Evolutionary conservation across 1,284 basidiomycete species (phyloP).

Genomic region (Austroboletus novae-zelandiae): DNA sequence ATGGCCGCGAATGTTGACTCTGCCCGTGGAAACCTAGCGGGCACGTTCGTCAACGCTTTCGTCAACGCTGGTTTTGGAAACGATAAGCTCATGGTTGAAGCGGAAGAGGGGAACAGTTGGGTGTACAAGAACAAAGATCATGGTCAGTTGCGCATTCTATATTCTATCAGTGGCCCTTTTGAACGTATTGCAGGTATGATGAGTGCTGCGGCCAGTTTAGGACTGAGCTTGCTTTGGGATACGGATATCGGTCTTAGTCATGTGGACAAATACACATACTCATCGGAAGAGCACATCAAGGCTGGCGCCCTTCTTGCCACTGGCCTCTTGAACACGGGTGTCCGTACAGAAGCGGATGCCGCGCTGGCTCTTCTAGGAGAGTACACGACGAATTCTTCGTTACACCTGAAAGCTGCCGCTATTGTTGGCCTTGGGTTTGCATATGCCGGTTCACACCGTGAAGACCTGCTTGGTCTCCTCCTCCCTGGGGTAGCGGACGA

Average conservation of each 20-base stretch:
- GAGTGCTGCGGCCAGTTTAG: slow-evolving; percentile 93
- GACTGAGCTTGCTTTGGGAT: slow-evolving; percentile 94
- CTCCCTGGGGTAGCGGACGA: slow-evolving; percentile 85
- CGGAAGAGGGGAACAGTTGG: slow-evolving; percentile 95
- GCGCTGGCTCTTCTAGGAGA: slow-evolving; percentile 91
- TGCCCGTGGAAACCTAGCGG: slow-evolving; percentile 91
- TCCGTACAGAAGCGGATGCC: slow-evolving; percentile 93
- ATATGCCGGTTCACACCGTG: slow-evolving; percentile 89
- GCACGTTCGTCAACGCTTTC: slow-evolving; percentile 98
- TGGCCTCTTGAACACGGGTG: slow-evolving; percentile 87
- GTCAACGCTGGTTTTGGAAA: slow-evolving; percentile 99
- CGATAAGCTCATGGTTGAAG: slow-evolving; percentile 97
- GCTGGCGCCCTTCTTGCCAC: slow-evolving; percentile 95
- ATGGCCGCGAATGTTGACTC: slow-evolving; percentile 82
- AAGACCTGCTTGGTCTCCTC: slow-evolving; percentile 79
- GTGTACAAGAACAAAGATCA: slow-evolving; percentile 99
- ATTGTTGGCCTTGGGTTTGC: slow-evolving; percentile 93
- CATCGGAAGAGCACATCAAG: slow-evolving; percentile 96
- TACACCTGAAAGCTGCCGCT: slow-evolving; percentile 82
- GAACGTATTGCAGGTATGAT: slow-evolving; percentile 73
- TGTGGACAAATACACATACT: slow-evolving; percentile 98
- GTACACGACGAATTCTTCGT: slow-evolving; percentile 86
- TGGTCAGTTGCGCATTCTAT: slow-evolving; percentile 44
- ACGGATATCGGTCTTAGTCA: slow-evolving; percentile 92
- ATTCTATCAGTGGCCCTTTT: slow-evolving; percentile 1